Percentiles rank a stretch among this genome's conserved stretches.
Conservation (phyloP, 306 rosid species). For the Acacia confusa region DNA sequence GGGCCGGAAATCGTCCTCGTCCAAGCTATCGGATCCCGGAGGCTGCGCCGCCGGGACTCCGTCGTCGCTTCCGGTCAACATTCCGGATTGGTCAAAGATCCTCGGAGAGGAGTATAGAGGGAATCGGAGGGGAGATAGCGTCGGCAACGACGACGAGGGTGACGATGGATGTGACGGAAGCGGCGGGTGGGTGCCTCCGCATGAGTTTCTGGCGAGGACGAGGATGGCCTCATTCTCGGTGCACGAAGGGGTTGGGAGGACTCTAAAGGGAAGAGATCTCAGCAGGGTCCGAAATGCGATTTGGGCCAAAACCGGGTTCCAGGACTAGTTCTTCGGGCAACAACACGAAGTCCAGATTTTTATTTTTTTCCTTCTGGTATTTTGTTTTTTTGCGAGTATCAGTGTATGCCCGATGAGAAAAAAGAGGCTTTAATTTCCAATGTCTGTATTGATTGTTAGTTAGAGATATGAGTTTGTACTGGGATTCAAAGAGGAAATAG, state of each 20-base stretch:
- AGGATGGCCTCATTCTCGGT: constrained; percentile 81
- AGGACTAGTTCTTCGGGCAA: constrained; percentile 42
- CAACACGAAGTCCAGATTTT: not conserved
- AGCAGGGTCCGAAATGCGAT: constrained; percentile 76
- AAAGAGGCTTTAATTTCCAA: not conserved
- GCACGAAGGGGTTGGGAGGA: constrained; percentile 82
- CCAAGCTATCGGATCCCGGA: constrained; percentile 35
- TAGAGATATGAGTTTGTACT: constrained; percentile 23
- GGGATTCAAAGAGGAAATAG: not conserved
- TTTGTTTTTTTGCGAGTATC: not conserved
- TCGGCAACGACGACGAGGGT: constrained; percentile 28
- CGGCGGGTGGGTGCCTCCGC: constrained; percentile 59
- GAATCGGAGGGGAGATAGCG: constrained; percentile 24
- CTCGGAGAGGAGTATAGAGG: constrained; percentile 63
- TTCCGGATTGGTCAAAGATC: constrained; percentile 89
- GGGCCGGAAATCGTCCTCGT: constrained; percentile 35
- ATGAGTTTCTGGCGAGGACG: constrained; percentile 77
- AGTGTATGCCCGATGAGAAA: not conserved
- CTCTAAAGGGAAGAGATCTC: constrained; percentile 81
- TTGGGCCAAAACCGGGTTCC: constrained; percentile 83
- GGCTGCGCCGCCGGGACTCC: constrained; percentile 35
- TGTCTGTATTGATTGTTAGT: constrained; percentile 7
- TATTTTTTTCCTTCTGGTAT: not conserved
- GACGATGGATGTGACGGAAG: constrained; percentile 40
- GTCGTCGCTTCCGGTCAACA: constrained; percentile 66